Percentiles rank a stretch among this genome's conserved stretches.
Conservation (phyloP, 116 monocot species). For the Papilionanthe hybrid region DNA sequence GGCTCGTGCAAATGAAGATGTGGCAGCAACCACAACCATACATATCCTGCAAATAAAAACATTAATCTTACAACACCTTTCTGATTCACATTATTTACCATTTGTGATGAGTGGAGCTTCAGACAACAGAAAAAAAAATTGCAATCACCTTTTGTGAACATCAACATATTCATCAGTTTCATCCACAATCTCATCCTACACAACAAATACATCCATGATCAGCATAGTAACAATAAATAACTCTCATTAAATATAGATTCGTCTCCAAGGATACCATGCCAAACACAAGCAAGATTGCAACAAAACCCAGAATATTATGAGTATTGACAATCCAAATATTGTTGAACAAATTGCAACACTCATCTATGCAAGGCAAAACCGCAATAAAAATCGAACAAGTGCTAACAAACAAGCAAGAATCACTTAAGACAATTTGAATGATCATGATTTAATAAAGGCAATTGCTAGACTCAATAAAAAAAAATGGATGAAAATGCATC, state of each 20-base stretch:
- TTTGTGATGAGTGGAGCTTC: not conserved
- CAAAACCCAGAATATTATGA: not conserved
- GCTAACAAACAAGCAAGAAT: not conserved
- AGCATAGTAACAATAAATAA: not conserved
- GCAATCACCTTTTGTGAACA: slow-evolving; percentile 83
- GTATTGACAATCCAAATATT: not conserved
- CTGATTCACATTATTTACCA: slow-evolving; percentile 3
- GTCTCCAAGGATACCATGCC: not conserved
- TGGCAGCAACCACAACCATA: slow-evolving; percentile 93
- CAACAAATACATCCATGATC: slow-evolving; percentile 8
- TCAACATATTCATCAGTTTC: slow-evolving; percentile 99
- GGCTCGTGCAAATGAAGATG: slow-evolving; percentile 91
- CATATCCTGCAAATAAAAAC: slow-evolving; percentile 65
- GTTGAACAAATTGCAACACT: not conserved
- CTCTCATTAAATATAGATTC: not conserved
- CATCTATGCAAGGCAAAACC: not conserved
- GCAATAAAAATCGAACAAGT: not conserved
- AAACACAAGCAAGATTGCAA: not conserved
- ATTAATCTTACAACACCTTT: not conserved
- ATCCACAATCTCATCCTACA: slow-evolving; percentile 98
- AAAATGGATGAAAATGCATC: not conserved
- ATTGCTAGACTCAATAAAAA: not conserved
- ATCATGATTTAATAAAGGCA: not conserved
- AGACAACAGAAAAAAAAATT: not conserved
- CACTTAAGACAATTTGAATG: not conserved